Base-by-base conservation (phyloP, 163 green algal species). In the Botryococcus braunii region DNA sequence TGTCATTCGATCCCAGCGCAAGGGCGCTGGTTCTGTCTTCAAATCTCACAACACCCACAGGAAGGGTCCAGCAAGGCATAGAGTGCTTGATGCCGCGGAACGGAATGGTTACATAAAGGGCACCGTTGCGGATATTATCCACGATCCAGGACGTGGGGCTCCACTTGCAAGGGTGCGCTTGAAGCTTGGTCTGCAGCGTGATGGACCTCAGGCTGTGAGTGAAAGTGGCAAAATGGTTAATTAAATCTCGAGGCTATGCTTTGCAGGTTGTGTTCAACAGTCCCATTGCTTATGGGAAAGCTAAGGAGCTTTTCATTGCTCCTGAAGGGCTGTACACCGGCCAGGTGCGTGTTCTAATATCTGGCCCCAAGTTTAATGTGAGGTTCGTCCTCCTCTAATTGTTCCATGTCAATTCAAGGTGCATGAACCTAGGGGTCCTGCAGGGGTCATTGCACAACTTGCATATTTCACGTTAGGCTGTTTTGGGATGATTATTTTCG, bases 31-130 rank as follows among this genome's bases (percentile, higher is more conserved):
- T 35, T 91, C 79, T 55, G 83, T 99, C 38, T 99, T 99, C 91
- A 91, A 78, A 65, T 96, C 88, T 62, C 91, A 98, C 83, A 96
- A 86, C 78, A 93, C 85, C 71, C 88, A 95, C 77, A 89, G 93
- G 79, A 97, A 98, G 85, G 95, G 95, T 55, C 81, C 89, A 25
- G 93, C 93, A 60, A 89, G 94, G 80, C 79, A 94, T 68, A 82
- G 92, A 47, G 77, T 83, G 32, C 74, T 97, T 48, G 95, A 99
- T 70, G 84, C 88, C 32, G 83, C 91, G 40, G 95, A 99, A 87
- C 80, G 92, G 52, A 92, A 97, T 78, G 90, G 92, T 56, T 99
- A 97, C 87, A 96, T 98, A 80, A 96, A 96, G 83, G 95, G 95
- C 68, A 85, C 97, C 34, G 89, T 99, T 25, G 86, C 74, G 13